Base-by-base conservation (phyloP, 1,284 basidiomycete genomes). In the Mixia osmundae region DNA sequence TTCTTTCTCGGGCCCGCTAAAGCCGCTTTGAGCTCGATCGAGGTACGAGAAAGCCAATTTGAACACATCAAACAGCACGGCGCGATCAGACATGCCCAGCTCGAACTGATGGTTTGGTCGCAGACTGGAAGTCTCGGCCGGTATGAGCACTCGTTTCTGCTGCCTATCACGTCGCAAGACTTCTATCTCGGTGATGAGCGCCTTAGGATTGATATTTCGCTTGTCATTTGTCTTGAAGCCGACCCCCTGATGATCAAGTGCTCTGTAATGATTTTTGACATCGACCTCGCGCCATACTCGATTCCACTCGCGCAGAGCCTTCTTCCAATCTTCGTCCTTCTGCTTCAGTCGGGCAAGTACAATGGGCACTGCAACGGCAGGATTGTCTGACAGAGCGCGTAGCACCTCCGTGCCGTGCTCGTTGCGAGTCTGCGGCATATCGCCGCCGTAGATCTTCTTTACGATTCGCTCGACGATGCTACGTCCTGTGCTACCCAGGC, bases 241-340 rank as follows among this genome's bases (percentile, higher is more conserved):
- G 52, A 83, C 76, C 4, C 83, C 85, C 53, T 95, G 87, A 53
- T 94, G 83, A 55, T 95, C 89, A 37, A 94, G 68, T 29, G 76
- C 76, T 61, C 89, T 89, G 68, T 85, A 87, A 55, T 89, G 89
- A 61, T 91, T 91, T 57, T 82, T 77, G 38, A 73, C 74, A 51
- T 95, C 89, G 31, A 91, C 77, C 56, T 95, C 89, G 39, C 85
- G 68, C 91, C 91, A 97, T 16, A 87, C 85, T 43, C 78, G 71
- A 60, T 78, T 83, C 83, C 85, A 97, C 57, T 95, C 89, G 36
- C 87, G 68, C 57, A 91, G 79, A 18, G 77, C 73, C 24, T 78
- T 67, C 55, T 82, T 75, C 91, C 91, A 97, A 54, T 99, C 91
- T 47, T 95, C 85, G 55, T 94, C 80, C 58, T 91, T 94, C 53